These are phyloP conservation scores for Apophysomyces sp. DNA, from an alignment of 371 early-diverging fungal genomes.

Conservation along the genomic window DNA sequence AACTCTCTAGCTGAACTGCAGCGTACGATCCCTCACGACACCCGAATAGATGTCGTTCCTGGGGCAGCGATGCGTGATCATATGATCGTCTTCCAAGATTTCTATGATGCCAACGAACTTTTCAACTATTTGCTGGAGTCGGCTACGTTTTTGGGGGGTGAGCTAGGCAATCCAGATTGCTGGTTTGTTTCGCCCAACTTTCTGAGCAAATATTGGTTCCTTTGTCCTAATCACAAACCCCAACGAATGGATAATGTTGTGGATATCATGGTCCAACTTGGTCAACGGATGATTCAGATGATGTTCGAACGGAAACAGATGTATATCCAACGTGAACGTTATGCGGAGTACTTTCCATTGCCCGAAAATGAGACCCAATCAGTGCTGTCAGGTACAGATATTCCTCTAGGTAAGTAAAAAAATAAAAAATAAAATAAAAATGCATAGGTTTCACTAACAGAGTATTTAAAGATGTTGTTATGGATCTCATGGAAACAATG, in stretches of 20 bases:
- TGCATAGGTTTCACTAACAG: background rate
- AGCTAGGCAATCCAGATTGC: slow-evolving; percentile 35
- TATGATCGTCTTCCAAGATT: slow-evolving; percentile 49
- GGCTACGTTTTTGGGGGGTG: slow-evolving; percentile 43
- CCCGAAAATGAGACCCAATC: background rate
- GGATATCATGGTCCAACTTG: slow-evolving; percentile 27
- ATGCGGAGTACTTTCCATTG: slow-evolving; percentile 27
- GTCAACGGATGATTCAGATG: slow-evolving; percentile 21
- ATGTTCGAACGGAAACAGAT: slow-evolving; percentile 30
- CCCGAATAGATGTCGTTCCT: slow-evolving; percentile 45
- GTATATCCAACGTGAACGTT: slow-evolving; percentile 35
- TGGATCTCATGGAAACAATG: background rate
- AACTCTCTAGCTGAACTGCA: slow-evolving; percentile 37
- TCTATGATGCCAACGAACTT: slow-evolving; percentile 42
- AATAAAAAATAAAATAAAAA: background rate
- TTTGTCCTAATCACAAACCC: slow-evolving; percentile 34
- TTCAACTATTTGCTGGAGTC: slow-evolving; percentile 31
- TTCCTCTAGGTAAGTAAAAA: background rate
- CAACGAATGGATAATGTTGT: slow-evolving; percentile 31
- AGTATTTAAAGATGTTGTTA: background rate
- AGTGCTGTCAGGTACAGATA: background rate
- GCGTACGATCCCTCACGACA: slow-evolving; percentile 41
- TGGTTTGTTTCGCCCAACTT: slow-evolving; percentile 43
- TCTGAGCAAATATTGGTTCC: slow-evolving; percentile 37
- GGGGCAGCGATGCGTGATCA: slow-evolving; percentile 45